phyloP scores from a whole-genome alignment of 192 early-diverging fungal species.

The Podila minutissima region DNA sequence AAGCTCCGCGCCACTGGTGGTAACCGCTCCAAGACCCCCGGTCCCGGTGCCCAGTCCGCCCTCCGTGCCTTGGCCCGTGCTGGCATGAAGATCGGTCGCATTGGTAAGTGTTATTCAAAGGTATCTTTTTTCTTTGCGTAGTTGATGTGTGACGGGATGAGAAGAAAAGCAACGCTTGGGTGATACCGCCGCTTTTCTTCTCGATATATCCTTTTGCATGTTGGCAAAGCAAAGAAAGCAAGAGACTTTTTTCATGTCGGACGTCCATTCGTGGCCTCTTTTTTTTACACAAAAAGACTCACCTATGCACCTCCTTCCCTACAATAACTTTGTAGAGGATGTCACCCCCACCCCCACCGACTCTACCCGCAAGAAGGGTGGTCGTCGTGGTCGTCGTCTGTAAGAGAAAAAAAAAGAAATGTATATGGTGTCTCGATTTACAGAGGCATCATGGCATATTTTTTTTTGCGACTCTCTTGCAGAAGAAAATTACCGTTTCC shows the following conservation, averaged over 20 bases:
- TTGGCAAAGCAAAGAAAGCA: background rate
- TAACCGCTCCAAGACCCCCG: conserved; percentile 98
- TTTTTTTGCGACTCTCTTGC: background rate
- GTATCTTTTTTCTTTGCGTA: background rate
- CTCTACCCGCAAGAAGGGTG: conserved; percentile 98
- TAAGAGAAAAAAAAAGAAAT: conserved; percentile 48
- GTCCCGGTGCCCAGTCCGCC: conserved; percentile 96
- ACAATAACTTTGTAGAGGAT: conserved; percentile 81
- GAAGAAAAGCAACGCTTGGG: background rate
- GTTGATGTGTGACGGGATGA: background rate
- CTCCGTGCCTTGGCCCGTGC: conserved; percentile 99
- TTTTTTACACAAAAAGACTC: conserved; percentile 60
- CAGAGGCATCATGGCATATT: background rate
- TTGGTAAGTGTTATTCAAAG: conserved; percentile 51
- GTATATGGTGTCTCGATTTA: background rate
- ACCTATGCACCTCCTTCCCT: conserved; percentile 1
- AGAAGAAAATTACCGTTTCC: background rate
- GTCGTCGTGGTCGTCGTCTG: conserved; percentile 99
- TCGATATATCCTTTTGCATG: background rate
- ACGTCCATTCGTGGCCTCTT: conserved; percentile 96
- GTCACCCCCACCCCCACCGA: conserved; percentile 99
- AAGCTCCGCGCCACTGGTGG: conserved; percentile 99
- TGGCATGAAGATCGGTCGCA: conserved; percentile 97
- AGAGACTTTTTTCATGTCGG: conserved; percentile 71
- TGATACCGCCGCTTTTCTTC: background rate